Evolutionary conservation across 768 basidiomycete species (phyloP).

Genomic region (Agaricus blazei): DNA sequence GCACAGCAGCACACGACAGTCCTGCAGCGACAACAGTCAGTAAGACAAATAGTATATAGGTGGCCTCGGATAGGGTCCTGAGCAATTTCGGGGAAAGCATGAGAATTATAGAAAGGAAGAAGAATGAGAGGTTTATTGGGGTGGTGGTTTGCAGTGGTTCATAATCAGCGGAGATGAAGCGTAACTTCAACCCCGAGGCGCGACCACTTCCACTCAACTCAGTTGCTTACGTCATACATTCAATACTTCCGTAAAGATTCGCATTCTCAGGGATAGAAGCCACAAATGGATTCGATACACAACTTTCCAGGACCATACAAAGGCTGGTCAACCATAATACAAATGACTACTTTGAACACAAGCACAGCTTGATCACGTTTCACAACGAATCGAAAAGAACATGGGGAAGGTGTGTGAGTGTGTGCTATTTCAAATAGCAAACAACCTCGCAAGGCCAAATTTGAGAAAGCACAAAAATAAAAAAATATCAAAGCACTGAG

Average conservation of each 20-base stretch:
- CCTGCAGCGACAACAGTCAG: conserved; percentile 48
- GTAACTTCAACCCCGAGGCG: too few species aligned
- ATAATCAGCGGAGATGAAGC: background rate
- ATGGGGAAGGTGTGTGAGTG: too few species aligned
- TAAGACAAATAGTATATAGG: conserved; percentile 50
- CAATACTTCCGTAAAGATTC: too few species aligned
- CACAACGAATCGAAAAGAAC: background rate
- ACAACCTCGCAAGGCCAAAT: background rate
- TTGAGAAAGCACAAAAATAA: background rate
- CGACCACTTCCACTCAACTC: too few species aligned
- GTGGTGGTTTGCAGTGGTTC: background rate
- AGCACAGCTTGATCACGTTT: background rate
- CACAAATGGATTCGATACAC: background rate
- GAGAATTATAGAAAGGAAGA: background rate
- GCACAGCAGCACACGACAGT: conserved; percentile 58
- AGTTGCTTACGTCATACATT: too few species aligned
- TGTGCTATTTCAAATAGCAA: background rate
- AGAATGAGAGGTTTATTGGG: too few species aligned
- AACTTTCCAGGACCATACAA: too few species aligned
- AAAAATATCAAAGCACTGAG: background rate
- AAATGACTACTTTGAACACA: background rate
- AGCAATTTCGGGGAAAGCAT: conserved; percentile 39
- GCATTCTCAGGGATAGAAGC: background rate
- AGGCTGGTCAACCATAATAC: background rate
- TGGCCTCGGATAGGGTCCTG: conserved; percentile 47